Base-by-base conservation (phyloP, 1,284 basidiomycete species). In the Fomitopsis pinicola region DNA sequence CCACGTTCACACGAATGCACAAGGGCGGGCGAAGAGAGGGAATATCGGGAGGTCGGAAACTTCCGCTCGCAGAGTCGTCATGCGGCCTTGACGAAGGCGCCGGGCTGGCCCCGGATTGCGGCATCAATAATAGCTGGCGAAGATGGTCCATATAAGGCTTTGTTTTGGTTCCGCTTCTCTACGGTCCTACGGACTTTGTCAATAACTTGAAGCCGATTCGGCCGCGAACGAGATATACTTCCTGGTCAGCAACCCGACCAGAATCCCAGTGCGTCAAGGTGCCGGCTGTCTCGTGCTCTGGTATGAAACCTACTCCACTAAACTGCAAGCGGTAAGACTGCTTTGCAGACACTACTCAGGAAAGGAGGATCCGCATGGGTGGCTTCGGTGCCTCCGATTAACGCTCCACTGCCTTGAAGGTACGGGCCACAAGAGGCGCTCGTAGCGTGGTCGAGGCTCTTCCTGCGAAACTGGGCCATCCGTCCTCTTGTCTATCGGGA, bases 1-100 rank as follows among this genome's bases (percentile, higher is more conserved):
- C 55, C 40, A 22, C 12, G 28, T 56, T 44, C 55, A 44, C 55
- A 56, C 55, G 55, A 17, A 19, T 19, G 55, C 55, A 42, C 33
- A 44, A 28, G 40, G 36, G 35, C 36, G 40, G 36, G 9, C 44
- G 57, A 28, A 35, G 44, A 42, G 44, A 50, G 48, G 57, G 10
- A 42, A 59, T 53, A 30, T 44, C 40, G 57, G 64, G 60, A 61
- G 66, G 66, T 64, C 68, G 67, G 68, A 59, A 58, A 64, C 58
- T 61, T 58, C 64, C 67, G 68, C 60, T 64, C 64, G 64, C 66
- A 40, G 62, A 63, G 55, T 63, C 46, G 55, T 52, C 59, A 61
- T 55, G 62, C 35, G 62, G 64, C 63, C 60, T 66, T 48, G 58
- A 57, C 54, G 46, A 48, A 64, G 61, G 63, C 63, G 60, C 68